Base-by-base conservation (phyloP, 495 filamentous ascomycete species). In the Aspergillus bridgeri region DNA sequence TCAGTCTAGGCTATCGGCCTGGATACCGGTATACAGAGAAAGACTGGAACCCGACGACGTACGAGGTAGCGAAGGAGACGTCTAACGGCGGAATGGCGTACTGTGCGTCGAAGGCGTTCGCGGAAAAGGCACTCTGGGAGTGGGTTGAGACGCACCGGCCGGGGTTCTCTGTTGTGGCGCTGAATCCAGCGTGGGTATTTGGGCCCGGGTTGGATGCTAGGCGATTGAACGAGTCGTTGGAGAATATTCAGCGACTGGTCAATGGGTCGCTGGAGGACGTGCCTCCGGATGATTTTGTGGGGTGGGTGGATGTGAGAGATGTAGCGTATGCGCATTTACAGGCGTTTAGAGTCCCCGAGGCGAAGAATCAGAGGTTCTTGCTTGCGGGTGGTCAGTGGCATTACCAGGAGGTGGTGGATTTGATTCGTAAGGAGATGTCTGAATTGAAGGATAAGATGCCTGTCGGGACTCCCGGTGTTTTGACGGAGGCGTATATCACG, bases 41-140 rank as follows among this genome's bases (percentile, higher is more conserved):
- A 6, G 89, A 91, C 60, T 96, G 90, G 90, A 90, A 91, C 71
- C 89, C 90, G 0, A 80, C 87, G 11, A 90, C 87, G 3, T 65
- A 76, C 38, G 83, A 84, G 58, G 78, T 88, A 59, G 81, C 88
- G 3, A 67, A 78, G 25, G 58, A 70, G 2, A 62, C 64, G 8
- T 64, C 75, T 4, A 73, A 73, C 6, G 33, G n/a, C 1, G 42
- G 21, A 5, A 21, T 51, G 25, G 53, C 51, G 11, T 84, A 83
- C 58, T 69, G 75, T 19, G 75, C 79, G 1, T 74, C 72, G 52
- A 84, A 83, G 47, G 71, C 73, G 13, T 70, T 76, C 42, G 75
- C 75, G 51, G 82, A 86, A 63, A 73, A 75, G 54, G 85, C 85
- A 0, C 86, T 86, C 2, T 89, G 86, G 86, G 79, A 86, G 3